These are phyloP conservation scores for Dictyostelium discoideum DNA, from an alignment of 78 protist species.

Conservation along the genomic window DNA sequence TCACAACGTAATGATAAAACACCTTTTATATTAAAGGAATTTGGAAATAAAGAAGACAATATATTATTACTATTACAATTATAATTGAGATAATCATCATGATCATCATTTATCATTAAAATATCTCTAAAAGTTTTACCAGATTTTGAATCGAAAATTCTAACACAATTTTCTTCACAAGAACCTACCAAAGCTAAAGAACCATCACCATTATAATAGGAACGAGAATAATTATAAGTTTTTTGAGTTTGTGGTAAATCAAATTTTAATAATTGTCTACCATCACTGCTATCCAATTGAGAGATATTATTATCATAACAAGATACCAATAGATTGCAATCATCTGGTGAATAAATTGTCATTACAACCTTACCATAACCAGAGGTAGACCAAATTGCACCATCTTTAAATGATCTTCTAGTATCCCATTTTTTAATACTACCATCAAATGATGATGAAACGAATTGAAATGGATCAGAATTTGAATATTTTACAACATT, in stretches of 20 bases:
- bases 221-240: background rate
- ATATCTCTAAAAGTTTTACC: background rate
- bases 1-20: background rate
- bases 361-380: background rate
- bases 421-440: slow-evolving; percentile 8
- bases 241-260: background rate
- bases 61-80: too few species aligned
- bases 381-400: background rate
- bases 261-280: background rate
- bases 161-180: background rate
- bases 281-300: background rate
- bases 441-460: background rate
- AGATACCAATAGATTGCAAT: background rate
- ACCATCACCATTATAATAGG: background rate
- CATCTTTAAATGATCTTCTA: background rate
- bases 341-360: background rate
- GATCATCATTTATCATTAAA: background rate
- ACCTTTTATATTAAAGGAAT: background rate
- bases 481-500: slow-evolving; percentile 5
- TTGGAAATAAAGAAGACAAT: background rate
- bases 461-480: background rate
- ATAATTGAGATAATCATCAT: background rate
- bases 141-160: background rate
- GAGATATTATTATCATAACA: background rate
- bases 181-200: background rate